These are phyloP conservation scores for Parietaria judaica DNA, from an alignment of 306 rosid genomes.

Conservation along the genomic window DNA sequence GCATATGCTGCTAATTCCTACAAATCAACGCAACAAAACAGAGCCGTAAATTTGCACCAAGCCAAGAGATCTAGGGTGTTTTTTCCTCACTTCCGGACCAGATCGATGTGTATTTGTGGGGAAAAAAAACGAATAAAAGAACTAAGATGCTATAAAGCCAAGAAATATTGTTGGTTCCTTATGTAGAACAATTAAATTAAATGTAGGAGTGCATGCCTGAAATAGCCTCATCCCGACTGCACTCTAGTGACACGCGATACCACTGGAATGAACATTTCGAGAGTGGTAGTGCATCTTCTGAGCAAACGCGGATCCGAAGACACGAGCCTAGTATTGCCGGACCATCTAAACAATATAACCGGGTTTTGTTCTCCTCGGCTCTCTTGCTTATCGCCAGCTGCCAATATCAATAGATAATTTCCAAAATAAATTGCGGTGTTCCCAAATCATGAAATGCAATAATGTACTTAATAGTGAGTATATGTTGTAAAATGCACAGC, in stretches of 20 bases:
- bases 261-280: constrained; percentile 78
- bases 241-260: constrained; percentile 79
- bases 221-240: constrained; percentile 77
- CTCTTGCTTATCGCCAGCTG: constrained; percentile 84
- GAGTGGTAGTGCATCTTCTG: constrained; percentile 51
- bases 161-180: background rate
- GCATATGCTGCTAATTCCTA: no score
- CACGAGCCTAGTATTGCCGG: constrained; percentile 66
- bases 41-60: no score
- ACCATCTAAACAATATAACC: constrained; percentile 52
- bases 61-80: no score
- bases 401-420: constrained; percentile 7
- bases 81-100: no score
- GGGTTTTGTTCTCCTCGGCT: constrained; percentile 55
- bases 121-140: background rate
- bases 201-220: constrained; percentile 44
- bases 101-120: no score
- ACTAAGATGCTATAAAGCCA: background rate
- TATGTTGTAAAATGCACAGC: no score
- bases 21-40: no score
- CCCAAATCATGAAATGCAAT: background rate
- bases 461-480: background rate
- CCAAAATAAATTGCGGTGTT: background rate
- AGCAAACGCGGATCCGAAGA: constrained; percentile 51
- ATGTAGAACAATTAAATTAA: background rate